Evolutionary conservation across 139 green algal species (phyloP).

Genomic region (Micromonas commoda): DNA sequence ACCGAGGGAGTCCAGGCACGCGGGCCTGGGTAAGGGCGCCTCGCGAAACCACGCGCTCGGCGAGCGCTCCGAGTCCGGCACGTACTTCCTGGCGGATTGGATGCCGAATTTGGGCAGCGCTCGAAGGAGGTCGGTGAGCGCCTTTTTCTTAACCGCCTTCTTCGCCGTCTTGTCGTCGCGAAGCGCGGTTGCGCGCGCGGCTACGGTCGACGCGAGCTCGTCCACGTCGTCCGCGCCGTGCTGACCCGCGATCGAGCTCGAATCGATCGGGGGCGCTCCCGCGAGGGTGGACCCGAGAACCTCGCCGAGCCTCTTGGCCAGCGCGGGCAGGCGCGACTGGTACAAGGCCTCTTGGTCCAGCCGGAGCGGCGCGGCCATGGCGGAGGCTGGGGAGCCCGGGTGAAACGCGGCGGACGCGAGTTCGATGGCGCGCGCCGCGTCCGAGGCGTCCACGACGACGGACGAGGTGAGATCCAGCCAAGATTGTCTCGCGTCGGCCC

Average conservation of each 20-base stretch:
- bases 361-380: background rate
- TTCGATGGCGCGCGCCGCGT: background rate
- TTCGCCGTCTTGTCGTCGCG: conserved; percentile 54
- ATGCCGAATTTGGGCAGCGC: conserved; percentile 60
- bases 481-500: background rate
- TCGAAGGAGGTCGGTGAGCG: conserved; percentile 70
- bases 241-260: background rate
- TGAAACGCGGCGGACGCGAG: background rate
- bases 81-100: conserved; percentile 45
- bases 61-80: conserved; percentile 52
- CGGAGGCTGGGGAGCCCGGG: background rate
- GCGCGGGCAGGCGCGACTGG: background rate
- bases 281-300: background rate
- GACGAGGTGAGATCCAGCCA: too few species aligned
- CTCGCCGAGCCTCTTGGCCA: background rate
- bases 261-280: background rate
- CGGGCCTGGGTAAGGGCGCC: conserved; percentile 6
- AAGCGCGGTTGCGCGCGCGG: conserved; percentile 13
- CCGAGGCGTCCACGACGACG: too few species aligned
- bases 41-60: conserved; percentile 52
- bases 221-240: conserved; percentile 21
- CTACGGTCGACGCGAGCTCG: conserved; percentile 15
- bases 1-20: background rate
- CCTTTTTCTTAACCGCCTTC: conserved; percentile 81
- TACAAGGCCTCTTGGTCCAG: background rate